phyloP scores from a whole-genome alignment of 148 eudicot species.

The Rhododendron williamsianum region DNA sequence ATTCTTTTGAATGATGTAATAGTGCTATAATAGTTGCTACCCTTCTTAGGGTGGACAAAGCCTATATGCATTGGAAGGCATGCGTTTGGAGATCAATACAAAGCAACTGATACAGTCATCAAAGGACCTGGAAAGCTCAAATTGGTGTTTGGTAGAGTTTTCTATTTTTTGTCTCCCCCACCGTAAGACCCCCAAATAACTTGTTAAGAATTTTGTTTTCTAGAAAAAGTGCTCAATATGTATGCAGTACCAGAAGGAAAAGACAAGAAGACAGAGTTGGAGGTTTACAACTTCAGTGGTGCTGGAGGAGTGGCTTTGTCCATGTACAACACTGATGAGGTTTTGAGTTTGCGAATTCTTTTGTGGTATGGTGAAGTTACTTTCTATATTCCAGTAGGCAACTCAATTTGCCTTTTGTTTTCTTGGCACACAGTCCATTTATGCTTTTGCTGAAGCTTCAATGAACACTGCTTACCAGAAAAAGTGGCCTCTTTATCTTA shows the following conservation, averaged over 20 bases:
- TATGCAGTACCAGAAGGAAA: conserved; percentile 62
- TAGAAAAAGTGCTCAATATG: conserved; percentile 3
- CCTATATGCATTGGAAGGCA: conserved; percentile 83
- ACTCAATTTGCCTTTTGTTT: not conserved
- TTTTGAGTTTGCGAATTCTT: conserved; percentile 13
- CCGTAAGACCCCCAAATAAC: not conserved
- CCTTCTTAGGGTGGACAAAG: conserved; percentile 53
- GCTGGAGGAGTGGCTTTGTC: conserved; percentile 66
- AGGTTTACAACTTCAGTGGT: conserved; percentile 61
- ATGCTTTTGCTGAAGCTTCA: conserved; percentile 75
- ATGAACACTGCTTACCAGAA: conserved; percentile 66
- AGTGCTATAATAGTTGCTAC: not conserved
- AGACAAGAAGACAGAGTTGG: conserved; percentile 50
- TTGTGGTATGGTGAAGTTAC: not conserved
- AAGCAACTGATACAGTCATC: conserved; percentile 67
- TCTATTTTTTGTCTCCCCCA: not conserved
- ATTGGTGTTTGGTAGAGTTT: conserved; percentile 54
- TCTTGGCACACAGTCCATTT: conserved; percentile 43
- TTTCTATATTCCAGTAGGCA: not conserved
- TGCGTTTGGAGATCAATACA: conserved; percentile 79
- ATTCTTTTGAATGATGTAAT: not conserved
- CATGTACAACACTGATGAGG: conserved; percentile 86
- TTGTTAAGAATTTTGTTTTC: not conserved
- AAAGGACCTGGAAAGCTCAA: conserved; percentile 70
- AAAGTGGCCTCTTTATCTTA: conserved; percentile 79